A percentile compares a stretch with the other conserved stretches of the same genome.
Evolutionary conservation across 2,329 filamentous ascomycete species (phyloP).

Genomic region (Aspergillus transmontanensis): DNA sequence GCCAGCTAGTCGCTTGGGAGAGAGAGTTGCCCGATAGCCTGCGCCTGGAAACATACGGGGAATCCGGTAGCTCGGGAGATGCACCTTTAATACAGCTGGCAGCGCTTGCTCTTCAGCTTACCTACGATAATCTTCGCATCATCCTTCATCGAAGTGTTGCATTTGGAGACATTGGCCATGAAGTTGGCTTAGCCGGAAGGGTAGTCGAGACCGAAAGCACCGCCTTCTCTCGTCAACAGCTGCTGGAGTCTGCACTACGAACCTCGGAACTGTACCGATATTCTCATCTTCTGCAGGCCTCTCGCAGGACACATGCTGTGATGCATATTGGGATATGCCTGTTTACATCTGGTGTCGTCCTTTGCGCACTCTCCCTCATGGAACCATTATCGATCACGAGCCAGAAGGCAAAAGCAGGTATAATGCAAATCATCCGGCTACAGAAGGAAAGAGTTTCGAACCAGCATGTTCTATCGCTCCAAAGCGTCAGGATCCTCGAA

Average conservation of each 20-base stretch:
- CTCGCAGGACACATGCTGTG: conserved; percentile 17
- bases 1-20: conserved; percentile 4
- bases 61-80: background rate
- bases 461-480: conserved; percentile 13
- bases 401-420: conserved; percentile 15
- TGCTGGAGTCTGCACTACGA: conserved; percentile 13
- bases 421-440: conserved; percentile 14
- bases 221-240: conserved; percentile 8
- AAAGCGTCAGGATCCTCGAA: conserved; percentile 13
- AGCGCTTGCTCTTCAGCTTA: conserved; percentile 12
- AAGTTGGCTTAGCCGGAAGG: background rate
- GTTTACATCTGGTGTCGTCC: conserved; percentile 20
- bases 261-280: conserved; percentile 10
- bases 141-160: conserved; percentile 14
- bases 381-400: conserved; percentile 12
- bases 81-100: conserved; percentile 7
- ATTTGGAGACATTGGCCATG: conserved; percentile 7
- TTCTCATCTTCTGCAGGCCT: conserved; percentile 13
- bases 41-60: conserved; percentile 7
- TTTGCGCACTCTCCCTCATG: conserved; percentile 15
- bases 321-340: conserved; percentile 21
- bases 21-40: conserved; percentile 7
- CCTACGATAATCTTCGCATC: conserved; percentile 16
- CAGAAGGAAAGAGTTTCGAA: conserved; percentile 10
- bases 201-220: background rate